Evolutionary conservation across 2,329 filamentous ascomycete species (phyloP).

Genomic region (Diaporthe citri): DNA sequence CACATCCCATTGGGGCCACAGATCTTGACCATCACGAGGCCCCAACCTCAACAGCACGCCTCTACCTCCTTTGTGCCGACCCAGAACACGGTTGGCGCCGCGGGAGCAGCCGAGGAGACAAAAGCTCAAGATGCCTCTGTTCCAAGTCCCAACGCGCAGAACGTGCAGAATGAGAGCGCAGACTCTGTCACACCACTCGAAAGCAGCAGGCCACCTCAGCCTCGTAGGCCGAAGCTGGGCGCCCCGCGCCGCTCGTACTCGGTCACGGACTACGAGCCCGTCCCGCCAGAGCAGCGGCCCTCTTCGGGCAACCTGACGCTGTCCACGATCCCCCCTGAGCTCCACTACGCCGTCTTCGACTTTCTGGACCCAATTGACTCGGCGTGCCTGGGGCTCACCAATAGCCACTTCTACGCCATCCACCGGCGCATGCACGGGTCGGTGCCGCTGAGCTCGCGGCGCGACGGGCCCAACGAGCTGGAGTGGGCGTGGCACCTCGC

Average conservation of each 20-base stretch:
- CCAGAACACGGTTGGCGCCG: neutral
- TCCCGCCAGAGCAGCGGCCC: constrained; percentile 62
- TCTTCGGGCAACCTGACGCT: constrained; percentile 58
- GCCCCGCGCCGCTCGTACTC: constrained; percentile 69
- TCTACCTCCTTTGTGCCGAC: constrained; percentile 8
- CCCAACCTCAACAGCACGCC: constrained; percentile 30
- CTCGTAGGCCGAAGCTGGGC: constrained; percentile 53
- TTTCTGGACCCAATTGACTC: constrained; percentile 75
- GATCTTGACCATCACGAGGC: constrained; percentile 37
- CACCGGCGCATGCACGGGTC: constrained; percentile 67
- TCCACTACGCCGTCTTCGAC: constrained; percentile 72
- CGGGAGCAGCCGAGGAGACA: neutral
- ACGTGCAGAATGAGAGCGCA: constrained; percentile 39
- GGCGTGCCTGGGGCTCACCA: constrained; percentile 71
- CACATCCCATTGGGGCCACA: constrained; percentile 38
- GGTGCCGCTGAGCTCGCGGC: constrained; percentile 68
- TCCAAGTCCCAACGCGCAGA: constrained; percentile 10
- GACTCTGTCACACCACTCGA: constrained; percentile 40
- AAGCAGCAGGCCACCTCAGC: constrained; percentile 39
- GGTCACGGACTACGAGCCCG: constrained; percentile 70
- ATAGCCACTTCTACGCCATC: constrained; percentile 69
- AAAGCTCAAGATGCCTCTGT: constrained; percentile 10
- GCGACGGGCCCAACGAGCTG: constrained; percentile 71
- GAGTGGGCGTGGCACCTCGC: constrained; percentile 74
- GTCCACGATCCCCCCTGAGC: constrained; percentile 67